Base-by-base conservation (phyloP, 495 filamentous ascomycete genomes). In the Penicillium angulare region DNA sequence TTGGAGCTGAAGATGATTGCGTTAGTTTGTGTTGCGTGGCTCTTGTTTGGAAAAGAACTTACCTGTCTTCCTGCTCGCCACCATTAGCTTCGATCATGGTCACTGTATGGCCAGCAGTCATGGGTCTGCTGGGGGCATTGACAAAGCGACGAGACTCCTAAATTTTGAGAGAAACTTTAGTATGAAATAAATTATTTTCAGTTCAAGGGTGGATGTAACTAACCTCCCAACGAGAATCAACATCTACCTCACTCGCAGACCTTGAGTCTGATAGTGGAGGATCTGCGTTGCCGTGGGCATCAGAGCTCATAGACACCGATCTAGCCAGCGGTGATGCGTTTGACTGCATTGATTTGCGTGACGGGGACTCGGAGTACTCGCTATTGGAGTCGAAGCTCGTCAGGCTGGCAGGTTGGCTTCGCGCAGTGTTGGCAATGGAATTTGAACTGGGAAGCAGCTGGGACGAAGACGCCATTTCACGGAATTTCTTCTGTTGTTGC, bases 401-500 rank as follows among this genome's bases (percentile, higher is more conserved):
- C 41, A 69, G 38, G 47, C 67, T 70, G 0, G 58, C 48, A 23
- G 55, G 46, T 16, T 68, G 60, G 41, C 68, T 65, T 13, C 52
- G 57, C 15, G 38, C 49, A 16, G 59, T 65, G 21, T 65, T 67
- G 13, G 60, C 43, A 1, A 41, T 41, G 2, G 66, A 10, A 33
- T 74, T 84, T 7, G 76, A 79, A 32, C 64, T 76, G 3, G 67
- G 64, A n/a, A 83, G 59, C 6, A 81, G 56, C 33, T 74, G 69
- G 4, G 70, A 71, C 3, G 73, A 73, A 23, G 71, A 77, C 5
- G 88, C 89, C 42, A 93, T 78, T 62, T 97, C 91, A 16, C 90
- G 81, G 38, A 92, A 79, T 40, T 88, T 84, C 61, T 79, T 88
- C 53, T 88, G 86, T 61, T 90, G 87, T 24, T 86, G 82, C 49